Percentiles rank a stretch among this genome's conserved stretches.
Conservation (phyloP, 2,329 filamentous ascomycete genomes). For the Arachnomyces sp. region DNA sequence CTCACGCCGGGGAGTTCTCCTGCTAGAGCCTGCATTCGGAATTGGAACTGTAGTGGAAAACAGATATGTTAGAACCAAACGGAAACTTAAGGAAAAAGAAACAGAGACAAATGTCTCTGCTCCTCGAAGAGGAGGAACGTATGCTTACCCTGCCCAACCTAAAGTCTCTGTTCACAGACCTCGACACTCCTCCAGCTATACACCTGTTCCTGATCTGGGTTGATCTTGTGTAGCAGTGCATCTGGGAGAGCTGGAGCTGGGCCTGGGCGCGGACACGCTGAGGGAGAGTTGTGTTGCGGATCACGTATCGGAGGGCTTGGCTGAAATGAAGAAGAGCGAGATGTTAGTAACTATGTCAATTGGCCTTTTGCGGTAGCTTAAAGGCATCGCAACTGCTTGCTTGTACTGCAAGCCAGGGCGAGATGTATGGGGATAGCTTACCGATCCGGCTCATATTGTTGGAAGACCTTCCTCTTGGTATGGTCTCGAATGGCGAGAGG, state of each 20-base stretch:
- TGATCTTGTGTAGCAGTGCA: conserved; percentile 90
- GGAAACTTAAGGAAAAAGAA: neutral
- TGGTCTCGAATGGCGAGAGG: conserved; percentile 84
- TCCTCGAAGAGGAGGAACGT: neutral
- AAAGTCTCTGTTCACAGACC: conserved; percentile 89
- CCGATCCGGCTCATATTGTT: conserved; percentile 81
- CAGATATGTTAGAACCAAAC: conserved; percentile 13
- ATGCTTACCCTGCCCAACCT: conserved; percentile 78
- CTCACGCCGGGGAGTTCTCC: conserved; percentile 85
- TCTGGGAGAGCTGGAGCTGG: conserved; percentile 84
- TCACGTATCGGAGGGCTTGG: conserved; percentile 87
- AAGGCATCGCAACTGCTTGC: neutral
- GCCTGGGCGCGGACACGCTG: conserved; percentile 78
- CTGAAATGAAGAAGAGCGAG: conserved; percentile 38
- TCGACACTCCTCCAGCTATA: conserved; percentile 79
- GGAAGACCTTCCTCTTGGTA: conserved; percentile 90
- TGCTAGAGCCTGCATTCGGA: conserved; percentile 78
- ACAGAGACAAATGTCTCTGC: neutral
- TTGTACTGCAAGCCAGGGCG: neutral
- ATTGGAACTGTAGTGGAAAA: conserved; percentile 63
- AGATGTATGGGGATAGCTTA: conserved; percentile 34
- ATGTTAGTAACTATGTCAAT: neutral
- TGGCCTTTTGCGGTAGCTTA: neutral
- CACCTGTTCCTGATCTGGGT: conserved; percentile 94
- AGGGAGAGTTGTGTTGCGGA: conserved; percentile 83